Percentiles rank a stretch among this genome's conserved stretches.
phyloP scores from a whole-genome alignment of 2,329 filamentous ascomycete genomes.

The Phaeosphaeria sp. region DNA sequence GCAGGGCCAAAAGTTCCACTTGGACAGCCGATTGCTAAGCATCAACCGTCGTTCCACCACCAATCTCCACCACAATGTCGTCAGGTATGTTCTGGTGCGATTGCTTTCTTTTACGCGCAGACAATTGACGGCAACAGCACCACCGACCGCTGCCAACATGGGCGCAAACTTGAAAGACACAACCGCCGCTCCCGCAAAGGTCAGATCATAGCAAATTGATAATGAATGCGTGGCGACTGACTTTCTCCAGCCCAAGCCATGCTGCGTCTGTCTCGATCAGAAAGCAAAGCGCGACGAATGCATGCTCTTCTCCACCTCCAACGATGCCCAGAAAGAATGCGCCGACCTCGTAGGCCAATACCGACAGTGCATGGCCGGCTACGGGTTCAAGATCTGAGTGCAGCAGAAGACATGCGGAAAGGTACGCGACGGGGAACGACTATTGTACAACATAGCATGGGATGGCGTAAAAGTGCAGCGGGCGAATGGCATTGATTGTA shows the following conservation, averaged over 20 bases:
- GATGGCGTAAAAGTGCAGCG: constrained; percentile 37
- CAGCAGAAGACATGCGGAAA: not conserved
- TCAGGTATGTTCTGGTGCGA: constrained; percentile 30
- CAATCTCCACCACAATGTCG: constrained; percentile 36
- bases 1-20: constrained; percentile 8
- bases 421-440: not conserved
- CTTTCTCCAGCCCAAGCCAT: constrained; percentile 67
- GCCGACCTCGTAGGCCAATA: constrained; percentile 83
- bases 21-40: constrained; percentile 34
- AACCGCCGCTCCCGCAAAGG: constrained; percentile 49
- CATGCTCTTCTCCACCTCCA: constrained; percentile 93
- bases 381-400: constrained; percentile 73
- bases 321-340: constrained; percentile 85
- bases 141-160: constrained; percentile 51
- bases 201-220: constrained; percentile 45
- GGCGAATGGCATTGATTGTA: constrained; percentile 30
- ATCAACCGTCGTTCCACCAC: constrained; percentile 18
- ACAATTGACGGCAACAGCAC: constrained; percentile 20
- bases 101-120: not conserved
- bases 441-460: constrained; percentile 42
- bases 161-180: constrained; percentile 53
- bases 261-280: constrained; percentile 97
- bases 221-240: not conserved
- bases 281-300: constrained; percentile 94
- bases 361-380: constrained; percentile 89